Percentiles rank a stretch among this genome's conserved stretches.
Evolutionary conservation across 805 yeast species (phyloP).

Genomic region (Yamadazyma takamatsuzukensis): DNA sequence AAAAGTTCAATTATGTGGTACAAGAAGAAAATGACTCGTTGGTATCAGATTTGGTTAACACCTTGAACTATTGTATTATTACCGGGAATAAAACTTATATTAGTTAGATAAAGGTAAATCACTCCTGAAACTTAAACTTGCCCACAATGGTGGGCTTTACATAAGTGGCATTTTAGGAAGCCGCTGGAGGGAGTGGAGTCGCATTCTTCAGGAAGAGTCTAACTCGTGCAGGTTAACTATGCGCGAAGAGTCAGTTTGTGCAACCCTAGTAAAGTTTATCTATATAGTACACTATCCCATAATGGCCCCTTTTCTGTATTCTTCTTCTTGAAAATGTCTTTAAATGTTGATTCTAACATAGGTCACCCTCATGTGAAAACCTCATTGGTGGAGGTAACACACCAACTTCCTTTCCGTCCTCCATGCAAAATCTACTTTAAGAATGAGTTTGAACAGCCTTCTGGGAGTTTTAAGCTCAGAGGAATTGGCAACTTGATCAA

Average conservation of each 20-base stretch:
- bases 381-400: conserved; percentile 37
- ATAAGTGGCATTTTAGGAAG: too few relatives aligned
- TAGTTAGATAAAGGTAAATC: conserved; percentile 1
- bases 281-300: too few relatives aligned
- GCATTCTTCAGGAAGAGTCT: too few relatives aligned
- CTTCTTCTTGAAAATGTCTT: conserved; percentile 5
- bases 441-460: conserved; percentile 53
- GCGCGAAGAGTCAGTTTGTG: too few relatives aligned
- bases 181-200: too few relatives aligned
- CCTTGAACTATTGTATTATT: conserved; percentile 30
- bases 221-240: too few relatives aligned
- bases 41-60: conserved; percentile 14
- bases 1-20: conserved; percentile 24
- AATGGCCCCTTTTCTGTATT: too few relatives aligned
- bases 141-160: too few relatives aligned
- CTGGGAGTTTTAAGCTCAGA: conserved; percentile 56
- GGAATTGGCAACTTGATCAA: conserved; percentile 50
- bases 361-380: conserved; percentile 22
- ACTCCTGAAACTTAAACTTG: not conserved
- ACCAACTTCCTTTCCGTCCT: conserved; percentile 25
- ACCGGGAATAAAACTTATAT: conserved; percentile 34
- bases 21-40: conserved; percentile 9
- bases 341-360: not conserved
- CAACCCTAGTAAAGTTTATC: too few relatives aligned
- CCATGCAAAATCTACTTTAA: conserved; percentile 46